Conservation (phyloP, 345 rosid genomes). For the Noccaea bulbosa region DNA sequence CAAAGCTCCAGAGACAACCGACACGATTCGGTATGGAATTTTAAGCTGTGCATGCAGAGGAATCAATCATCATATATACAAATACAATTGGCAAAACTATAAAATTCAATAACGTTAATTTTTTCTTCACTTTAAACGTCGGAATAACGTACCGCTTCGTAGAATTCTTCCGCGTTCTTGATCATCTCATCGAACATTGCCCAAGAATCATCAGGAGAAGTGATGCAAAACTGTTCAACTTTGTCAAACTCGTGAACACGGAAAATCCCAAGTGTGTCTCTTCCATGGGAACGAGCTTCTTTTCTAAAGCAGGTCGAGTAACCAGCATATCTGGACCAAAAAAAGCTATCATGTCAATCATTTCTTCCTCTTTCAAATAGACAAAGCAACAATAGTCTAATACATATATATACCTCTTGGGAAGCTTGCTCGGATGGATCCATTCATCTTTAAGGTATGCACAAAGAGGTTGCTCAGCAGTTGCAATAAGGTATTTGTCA, state of each 20-base stretch:
- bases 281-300: conserved; percentile 97
- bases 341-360: neutral
- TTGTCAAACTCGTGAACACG: conserved; percentile 97
- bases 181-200: conserved; percentile 90
- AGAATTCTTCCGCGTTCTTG: conserved; percentile 83
- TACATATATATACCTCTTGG: conserved; percentile 54
- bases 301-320: conserved; percentile 90
- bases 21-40: conserved; percentile 76
- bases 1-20: conserved; percentile 88
- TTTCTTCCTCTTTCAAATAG: neutral
- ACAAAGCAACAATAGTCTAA: neutral
- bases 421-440: conserved; percentile 85
- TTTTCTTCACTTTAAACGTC: neutral
- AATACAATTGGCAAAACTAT: neutral
- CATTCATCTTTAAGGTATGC: conserved; percentile 87
- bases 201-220: conserved; percentile 92
- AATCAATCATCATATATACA: neutral
- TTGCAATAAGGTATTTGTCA: conserved; percentile 92
- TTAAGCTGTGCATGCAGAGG: conserved; percentile 58
- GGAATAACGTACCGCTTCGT: conserved; percentile 57
- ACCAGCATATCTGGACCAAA: conserved; percentile 76
- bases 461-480: conserved; percentile 93
- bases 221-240: conserved; percentile 89
- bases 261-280: conserved; percentile 93
- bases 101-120: neutral